Evolutionary conservation across 1,139 yeast genomes (phyloP).

Genomic region (Kurtzmaniella quercitrusa): DNA sequence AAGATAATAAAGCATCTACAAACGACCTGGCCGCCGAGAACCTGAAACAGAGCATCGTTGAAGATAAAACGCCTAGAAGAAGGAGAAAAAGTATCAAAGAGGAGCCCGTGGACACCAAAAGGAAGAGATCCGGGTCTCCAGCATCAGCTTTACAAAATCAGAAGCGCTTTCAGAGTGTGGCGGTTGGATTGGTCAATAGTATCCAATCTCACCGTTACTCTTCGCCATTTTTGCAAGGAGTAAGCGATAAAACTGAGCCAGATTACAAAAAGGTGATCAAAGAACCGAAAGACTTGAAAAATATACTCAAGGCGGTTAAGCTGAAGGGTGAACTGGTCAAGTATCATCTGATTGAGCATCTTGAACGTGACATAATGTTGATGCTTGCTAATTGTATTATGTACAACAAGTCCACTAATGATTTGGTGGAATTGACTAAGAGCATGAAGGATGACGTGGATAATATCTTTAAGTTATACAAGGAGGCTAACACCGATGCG

Average conservation of each 20-base stretch:
- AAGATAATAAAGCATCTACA: background rate
- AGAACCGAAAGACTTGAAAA: slow-evolving; percentile 65
- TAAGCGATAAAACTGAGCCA: slow-evolving; percentile 63
- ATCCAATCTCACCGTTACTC: slow-evolving; percentile 71
- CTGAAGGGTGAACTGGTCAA: slow-evolving; percentile 32
- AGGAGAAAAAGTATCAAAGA: slow-evolving; percentile 2
- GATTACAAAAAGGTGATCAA: slow-evolving; percentile 59
- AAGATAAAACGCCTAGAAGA: slow-evolving; percentile 3
- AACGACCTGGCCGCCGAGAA: slow-evolving; percentile 4
- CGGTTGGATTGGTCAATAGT: slow-evolving; percentile 56
- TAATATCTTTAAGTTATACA: slow-evolving; percentile 47
- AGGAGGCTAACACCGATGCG: slow-evolving; percentile 23
- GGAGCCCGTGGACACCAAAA: slow-evolving; percentile 7
- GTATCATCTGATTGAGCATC: slow-evolving; percentile 54
- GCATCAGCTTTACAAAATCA: slow-evolving; percentile 25
- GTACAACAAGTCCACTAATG: slow-evolving; percentile 69
- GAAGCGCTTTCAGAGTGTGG: slow-evolving; percentile 51
- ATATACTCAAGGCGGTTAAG: slow-evolving; percentile 54
- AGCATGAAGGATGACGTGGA: slow-evolving; percentile 64
- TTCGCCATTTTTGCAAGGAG: slow-evolving; percentile 70
- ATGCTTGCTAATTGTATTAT: slow-evolving; percentile 84
- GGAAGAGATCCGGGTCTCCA: slow-evolving; percentile 26
- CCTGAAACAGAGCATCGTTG: background rate
- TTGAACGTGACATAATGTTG: slow-evolving; percentile 65
- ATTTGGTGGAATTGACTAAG: slow-evolving; percentile 56